Evolutionary conservation across 805 yeast species (phyloP).

Genomic region (Starmerella roubikii): DNA sequence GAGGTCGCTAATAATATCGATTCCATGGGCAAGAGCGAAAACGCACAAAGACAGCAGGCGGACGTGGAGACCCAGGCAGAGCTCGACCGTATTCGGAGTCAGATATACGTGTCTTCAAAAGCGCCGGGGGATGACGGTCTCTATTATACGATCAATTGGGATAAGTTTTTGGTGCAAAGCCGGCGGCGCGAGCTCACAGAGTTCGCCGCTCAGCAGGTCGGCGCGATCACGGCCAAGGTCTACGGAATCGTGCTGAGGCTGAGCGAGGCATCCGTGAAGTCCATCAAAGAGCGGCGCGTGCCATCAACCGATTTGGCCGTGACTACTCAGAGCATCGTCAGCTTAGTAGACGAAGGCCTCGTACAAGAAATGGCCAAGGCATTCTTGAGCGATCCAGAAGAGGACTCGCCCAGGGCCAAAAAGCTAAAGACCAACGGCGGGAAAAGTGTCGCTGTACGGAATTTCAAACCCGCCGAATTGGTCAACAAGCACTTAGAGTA

Average conservation of each 20-base stretch:
- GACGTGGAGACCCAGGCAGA: conserved; percentile 11
- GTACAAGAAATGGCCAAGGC: conserved; percentile 9
- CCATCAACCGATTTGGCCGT: conserved; percentile 20
- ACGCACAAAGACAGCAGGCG: conserved; percentile 29
- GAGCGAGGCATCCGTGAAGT: conserved; percentile 35
- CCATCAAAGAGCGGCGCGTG: conserved; percentile 20
- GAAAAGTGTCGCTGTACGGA: conserved; percentile 19
- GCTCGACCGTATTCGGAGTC: conserved; percentile 2
- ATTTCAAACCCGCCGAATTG: conserved; percentile 13
- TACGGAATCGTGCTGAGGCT: conserved; percentile 44
- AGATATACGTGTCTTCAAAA: not conserved
- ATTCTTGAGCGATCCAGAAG: conserved; percentile 3
- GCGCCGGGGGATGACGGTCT: not conserved
- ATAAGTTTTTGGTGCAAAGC: conserved; percentile 51
- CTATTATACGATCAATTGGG: conserved; percentile 47
- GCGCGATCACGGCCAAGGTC: conserved; percentile 50
- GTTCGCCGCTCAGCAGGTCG: conserved; percentile 54
- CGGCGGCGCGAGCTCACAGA: conserved; percentile 52
- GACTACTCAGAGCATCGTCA: conserved; percentile 15
- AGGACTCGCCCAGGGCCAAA: conserved; percentile 7
- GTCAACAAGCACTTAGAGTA: conserved; percentile 58
- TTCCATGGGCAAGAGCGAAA: conserved; percentile 46
- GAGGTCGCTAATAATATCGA: conserved; percentile 38
- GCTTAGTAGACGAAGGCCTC: conserved; percentile 4
- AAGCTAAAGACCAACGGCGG: conserved; percentile 18